A percentile compares a stretch with the other conserved stretches of the same genome.
Conservation (phyloP, 2,329 filamentous ascomycete genomes). For the Clonostachys chloroleuca region DNA sequence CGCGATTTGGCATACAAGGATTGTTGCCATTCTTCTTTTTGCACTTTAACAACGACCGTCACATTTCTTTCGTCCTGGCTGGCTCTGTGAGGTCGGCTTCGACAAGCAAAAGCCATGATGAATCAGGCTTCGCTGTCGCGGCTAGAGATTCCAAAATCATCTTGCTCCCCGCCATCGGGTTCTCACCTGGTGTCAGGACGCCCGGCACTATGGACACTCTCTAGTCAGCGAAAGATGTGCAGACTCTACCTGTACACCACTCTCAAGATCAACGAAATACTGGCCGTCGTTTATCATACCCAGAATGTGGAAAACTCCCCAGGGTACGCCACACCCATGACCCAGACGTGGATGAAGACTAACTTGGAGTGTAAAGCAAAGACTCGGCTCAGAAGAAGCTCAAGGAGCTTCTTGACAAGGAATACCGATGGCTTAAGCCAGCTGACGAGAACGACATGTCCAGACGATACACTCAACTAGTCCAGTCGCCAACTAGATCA, state of each 20-base stretch:
- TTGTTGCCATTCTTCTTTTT: too few relatives aligned
- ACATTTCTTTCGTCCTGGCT: too few relatives aligned
- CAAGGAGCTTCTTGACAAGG: conserved; percentile 50
- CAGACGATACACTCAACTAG: conserved; percentile 39
- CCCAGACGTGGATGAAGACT: neutral
- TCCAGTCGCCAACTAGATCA: conserved; percentile 27
- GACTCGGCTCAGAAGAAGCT: conserved; percentile 57
- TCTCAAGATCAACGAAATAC: conserved; percentile 44
- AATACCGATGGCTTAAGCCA: conserved; percentile 53
- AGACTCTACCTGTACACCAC: conserved; percentile 54
- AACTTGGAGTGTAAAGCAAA: conserved; percentile 26
- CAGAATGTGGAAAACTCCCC: conserved; percentile 33
- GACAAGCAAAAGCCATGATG: neutral
- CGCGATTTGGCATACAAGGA: too few relatives aligned
- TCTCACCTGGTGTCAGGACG: conserved; percentile 30
- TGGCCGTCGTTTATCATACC: conserved; percentile 35
- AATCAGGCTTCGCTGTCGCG: neutral
- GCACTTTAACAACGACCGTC: too few relatives aligned
- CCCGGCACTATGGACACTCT: conserved; percentile 50
- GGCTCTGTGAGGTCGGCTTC: neutral
- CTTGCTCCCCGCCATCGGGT: neutral
- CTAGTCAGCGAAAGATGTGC: conserved; percentile 46
- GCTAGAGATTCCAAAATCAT: neutral
- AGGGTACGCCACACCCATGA: conserved; percentile 29
- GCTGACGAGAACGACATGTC: conserved; percentile 45